These are phyloP conservation scores for Phialophora tarda DNA, from an alignment of 2,329 filamentous ascomycete species.

Conservation along the genomic window DNA sequence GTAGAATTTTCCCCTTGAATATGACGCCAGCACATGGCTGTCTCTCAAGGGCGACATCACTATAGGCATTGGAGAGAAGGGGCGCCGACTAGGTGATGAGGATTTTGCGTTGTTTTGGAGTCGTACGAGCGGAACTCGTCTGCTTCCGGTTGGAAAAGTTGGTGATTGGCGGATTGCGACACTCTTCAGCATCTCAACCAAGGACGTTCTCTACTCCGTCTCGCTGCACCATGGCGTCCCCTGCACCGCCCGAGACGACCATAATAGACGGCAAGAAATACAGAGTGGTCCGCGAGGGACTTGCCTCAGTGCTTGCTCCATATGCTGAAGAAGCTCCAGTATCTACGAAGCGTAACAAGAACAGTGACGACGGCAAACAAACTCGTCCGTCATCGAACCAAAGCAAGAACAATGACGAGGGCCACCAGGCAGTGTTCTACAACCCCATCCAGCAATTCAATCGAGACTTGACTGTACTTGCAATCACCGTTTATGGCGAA, in stretches of 20 bases:
- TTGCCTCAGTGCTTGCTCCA: slow-evolving; percentile 71
- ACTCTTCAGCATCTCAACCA: neutral
- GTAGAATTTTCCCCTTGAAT: neutral
- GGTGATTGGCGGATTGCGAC: neutral
- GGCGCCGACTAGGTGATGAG: slow-evolving; percentile 14
- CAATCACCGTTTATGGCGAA: slow-evolving; percentile 86
- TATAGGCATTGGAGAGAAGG: neutral
- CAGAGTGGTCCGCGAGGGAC: slow-evolving; percentile 68
- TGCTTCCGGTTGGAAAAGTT: neutral
- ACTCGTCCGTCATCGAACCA: slow-evolving; percentile 44
- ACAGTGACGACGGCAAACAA: slow-evolving; percentile 42
- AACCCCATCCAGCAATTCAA: slow-evolving; percentile 99
- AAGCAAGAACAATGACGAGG: slow-evolving; percentile 62
- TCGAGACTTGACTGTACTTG: slow-evolving; percentile 88
- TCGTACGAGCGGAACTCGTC: slow-evolving; percentile 6
- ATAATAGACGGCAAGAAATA: slow-evolving; percentile 60
- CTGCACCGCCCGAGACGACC: slow-evolving; percentile 11
- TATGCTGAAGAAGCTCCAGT: slow-evolving; percentile 49
- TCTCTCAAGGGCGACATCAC: neutral
- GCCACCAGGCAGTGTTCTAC: slow-evolving; percentile 86
- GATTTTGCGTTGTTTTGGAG: slow-evolving; percentile 11
- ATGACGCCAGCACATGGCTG: neutral
- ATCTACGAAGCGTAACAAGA: neutral
- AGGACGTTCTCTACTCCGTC: slow-evolving; percentile 15
- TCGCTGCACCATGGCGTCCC: slow-evolving; percentile 23